Percentiles rank a stretch among this genome's conserved stretches.
Evolutionary conservation across 2,329 filamentous ascomycete genomes (phyloP).

Genomic region (Trichoderma hamatum): DNA sequence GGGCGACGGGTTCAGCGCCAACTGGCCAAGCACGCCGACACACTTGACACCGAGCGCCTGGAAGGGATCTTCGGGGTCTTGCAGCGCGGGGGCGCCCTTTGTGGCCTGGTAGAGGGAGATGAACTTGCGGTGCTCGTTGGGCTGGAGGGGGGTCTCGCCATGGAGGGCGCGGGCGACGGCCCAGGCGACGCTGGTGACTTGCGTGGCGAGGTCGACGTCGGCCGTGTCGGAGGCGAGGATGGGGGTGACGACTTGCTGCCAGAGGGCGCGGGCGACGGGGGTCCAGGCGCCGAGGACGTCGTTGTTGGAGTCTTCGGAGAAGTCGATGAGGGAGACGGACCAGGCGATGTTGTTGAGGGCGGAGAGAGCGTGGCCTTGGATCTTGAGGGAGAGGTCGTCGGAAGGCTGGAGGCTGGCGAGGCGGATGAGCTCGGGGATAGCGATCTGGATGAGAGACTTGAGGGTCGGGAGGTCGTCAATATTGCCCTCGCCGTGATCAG

Average conservation of each 20-base stretch:
- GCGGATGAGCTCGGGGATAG: slow-evolving; percentile 50
- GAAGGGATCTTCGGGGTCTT: slow-evolving; percentile 56
- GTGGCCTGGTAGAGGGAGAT: slow-evolving; percentile 67
- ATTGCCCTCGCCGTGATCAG: slow-evolving; percentile 45
- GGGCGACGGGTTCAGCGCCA: slow-evolving; percentile 60
- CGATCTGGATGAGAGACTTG: slow-evolving; percentile 44
- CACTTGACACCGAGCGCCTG: slow-evolving; percentile 67
- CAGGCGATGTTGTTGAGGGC: slow-evolving; percentile 69
- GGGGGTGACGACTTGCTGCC: slow-evolving; percentile 58
- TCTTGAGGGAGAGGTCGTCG: slow-evolving; percentile 46
- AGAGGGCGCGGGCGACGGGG: slow-evolving; percentile 57
- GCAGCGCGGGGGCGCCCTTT: slow-evolving; percentile 39
- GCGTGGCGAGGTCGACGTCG: slow-evolving; percentile 63
- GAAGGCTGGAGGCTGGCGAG: slow-evolving; percentile 47
- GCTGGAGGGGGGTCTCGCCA: slow-evolving; percentile 49
- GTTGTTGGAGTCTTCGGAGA: slow-evolving; percentile 56
- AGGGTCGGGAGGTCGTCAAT: slow-evolving; percentile 60
- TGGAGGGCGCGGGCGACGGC: slow-evolving; percentile 60
- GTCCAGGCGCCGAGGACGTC: slow-evolving; percentile 58
- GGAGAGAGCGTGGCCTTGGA: slow-evolving; percentile 59
- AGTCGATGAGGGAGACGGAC: slow-evolving; percentile 65
- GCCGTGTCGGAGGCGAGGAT: slow-evolving; percentile 64
- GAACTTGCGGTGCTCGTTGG: slow-evolving; percentile 63
- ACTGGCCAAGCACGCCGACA: slow-evolving; percentile 66
- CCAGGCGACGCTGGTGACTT: slow-evolving; percentile 68